Evolutionary conservation across 768 basidiomycete species (phyloP), one percentile per base, ranked within the genome.

Genomic region (Chalciporus piperatus): DNA sequence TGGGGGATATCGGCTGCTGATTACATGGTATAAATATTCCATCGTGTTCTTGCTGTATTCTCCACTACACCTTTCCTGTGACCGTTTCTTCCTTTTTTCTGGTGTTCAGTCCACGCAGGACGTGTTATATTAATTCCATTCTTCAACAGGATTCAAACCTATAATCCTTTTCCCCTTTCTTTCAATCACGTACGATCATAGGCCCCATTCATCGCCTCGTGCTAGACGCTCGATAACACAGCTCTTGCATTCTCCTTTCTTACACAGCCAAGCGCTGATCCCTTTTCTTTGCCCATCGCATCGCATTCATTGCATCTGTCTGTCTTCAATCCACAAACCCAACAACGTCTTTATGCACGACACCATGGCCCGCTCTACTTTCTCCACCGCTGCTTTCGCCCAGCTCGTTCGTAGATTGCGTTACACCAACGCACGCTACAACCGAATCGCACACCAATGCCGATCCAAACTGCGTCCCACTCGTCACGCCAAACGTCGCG

Each of bases 401-500:
- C 72, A 76, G 53, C 68, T 82, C 60, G 56, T 73, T 33, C 52
- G 55, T 48, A 74, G 71, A 48, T 70, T 82, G 35, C 74, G 70
- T 16, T 52, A 59, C 23, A 70, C 81, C 41, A 82, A 81, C 62
- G 60, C 56, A 4, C 74, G 69, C 42, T 75, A 77, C 62, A 38
- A 57, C 28, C 57, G 54, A 17, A 62, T 78, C 48, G 78, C 80
- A 3, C 60, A 62, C 28, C 59, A 62, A 35, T 61, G 70, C 22
- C 78, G 80, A 44, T 57, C 56, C 20, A 52, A 66, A 3, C 62
- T 67, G 6, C 64, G 43, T 9, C 73, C 70, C 14, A 77, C 77
- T 0, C 56, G 72, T 53, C 78, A 77, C 58, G 83, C 83, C 10
- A 76, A 74, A 48, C 71, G 62, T n/a, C 76, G 69, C 22, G 83